A percentile compares a stretch with the other conserved stretches of the same genome.
Evolutionary conservation across 768 basidiomycete genomes (phyloP).

Genomic region (Hericium coralloides): DNA sequence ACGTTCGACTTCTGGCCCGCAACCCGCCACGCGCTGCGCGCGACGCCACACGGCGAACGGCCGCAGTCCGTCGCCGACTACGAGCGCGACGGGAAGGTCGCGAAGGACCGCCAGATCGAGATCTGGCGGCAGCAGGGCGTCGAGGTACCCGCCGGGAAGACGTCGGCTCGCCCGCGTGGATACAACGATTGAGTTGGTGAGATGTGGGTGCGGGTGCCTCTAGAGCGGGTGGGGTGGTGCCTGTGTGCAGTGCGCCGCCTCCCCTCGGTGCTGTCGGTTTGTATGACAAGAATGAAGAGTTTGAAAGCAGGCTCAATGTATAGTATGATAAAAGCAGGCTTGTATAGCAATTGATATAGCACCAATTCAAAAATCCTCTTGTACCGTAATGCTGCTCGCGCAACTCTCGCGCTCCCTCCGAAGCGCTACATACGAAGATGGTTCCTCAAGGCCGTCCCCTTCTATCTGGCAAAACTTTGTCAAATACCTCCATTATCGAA

Average conservation of each 20-base stretch:
- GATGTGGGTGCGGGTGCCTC: neutral
- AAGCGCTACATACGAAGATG: no score
- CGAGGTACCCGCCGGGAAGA: conserved; percentile 26
- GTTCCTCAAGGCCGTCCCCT: no score
- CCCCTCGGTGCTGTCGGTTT: neutral
- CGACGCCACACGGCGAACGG: conserved; percentile 73
- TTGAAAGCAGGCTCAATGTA: no score
- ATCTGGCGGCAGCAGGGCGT: conserved; percentile 63
- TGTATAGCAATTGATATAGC: no score
- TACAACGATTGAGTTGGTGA: conserved; percentile 43
- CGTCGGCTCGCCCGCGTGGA: conserved; percentile 34
- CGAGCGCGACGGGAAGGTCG: conserved; percentile 51
- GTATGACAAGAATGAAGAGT: no score
- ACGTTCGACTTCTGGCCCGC: conserved; percentile 79
- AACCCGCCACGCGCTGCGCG: conserved; percentile 69
- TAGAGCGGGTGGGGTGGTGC: neutral
- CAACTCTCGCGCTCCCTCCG: no score
- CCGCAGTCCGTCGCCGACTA: conserved; percentile 73
- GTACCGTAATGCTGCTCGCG: no score
- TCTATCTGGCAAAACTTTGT: no score
- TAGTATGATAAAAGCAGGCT: no score
- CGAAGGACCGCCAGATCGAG: conserved; percentile 66
- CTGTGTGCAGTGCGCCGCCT: neutral
- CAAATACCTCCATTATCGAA: no score
- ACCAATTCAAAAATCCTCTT: no score